Conservation (phyloP, 352 stramenopile genomes). For the Pythium oligandrum region DNA sequence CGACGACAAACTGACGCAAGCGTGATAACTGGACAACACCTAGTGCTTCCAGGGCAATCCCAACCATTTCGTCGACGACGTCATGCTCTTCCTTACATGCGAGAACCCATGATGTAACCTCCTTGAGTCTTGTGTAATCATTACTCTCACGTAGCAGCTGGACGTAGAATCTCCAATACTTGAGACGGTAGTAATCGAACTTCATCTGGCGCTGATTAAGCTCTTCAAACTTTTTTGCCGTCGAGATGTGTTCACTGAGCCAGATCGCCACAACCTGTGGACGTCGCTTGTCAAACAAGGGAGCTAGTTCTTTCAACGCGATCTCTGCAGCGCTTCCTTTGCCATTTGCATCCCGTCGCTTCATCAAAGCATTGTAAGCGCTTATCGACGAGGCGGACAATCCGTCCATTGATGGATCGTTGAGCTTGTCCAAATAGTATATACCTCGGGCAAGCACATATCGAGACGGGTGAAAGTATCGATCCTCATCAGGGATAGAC, state of each 20-base stretch:
- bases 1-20: conserved; percentile 10
- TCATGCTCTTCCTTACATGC: conserved; percentile 83
- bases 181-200: conserved; percentile 68
- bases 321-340: conserved; percentile 12
- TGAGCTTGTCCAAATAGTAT: conserved; percentile 33
- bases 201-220: conserved; percentile 81
- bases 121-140: conserved; percentile 57
- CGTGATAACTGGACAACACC: conserved; percentile 27
- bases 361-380: neutral
- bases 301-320: conserved; percentile 25
- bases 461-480: conserved; percentile 75
- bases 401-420: neutral
- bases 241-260: conserved; percentile 68
- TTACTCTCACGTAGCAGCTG: conserved; percentile 42
- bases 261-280: conserved; percentile 47
- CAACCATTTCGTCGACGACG: conserved; percentile 73
- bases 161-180: conserved; percentile 73
- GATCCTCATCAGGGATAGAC: conserved; percentile 70
- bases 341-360: neutral
- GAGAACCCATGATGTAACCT: conserved; percentile 63
- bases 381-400: conserved; percentile 1
- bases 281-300: conserved; percentile 30
- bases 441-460: conserved; percentile 54
- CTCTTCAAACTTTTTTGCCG: conserved; percentile 72
- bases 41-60: conserved; percentile 35